Conservation (phyloP, 345 rosid species). For the Syzygium grande region DNA sequence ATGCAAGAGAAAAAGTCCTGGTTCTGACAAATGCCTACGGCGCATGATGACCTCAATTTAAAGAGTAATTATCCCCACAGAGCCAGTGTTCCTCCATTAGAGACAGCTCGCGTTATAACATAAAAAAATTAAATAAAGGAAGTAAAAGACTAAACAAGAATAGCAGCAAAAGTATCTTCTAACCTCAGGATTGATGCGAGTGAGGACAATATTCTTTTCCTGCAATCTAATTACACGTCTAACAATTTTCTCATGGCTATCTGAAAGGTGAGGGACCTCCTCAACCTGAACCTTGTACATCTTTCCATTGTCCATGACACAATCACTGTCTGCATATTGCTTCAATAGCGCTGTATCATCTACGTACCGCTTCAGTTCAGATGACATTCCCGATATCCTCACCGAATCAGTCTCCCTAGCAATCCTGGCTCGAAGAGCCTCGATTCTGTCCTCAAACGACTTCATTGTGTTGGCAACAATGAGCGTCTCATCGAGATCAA, state of each 20-base stretch:
- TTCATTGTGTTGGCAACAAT: slow-evolving; percentile 95
- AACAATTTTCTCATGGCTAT: slow-evolving; percentile 47
- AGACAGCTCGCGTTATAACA: not conserved
- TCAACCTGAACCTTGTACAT: slow-evolving; percentile 60
- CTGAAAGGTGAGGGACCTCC: slow-evolving; percentile 58
- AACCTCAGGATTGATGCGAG: slow-evolving; percentile 98
- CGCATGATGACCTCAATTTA: not conserved
- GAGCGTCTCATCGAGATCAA: slow-evolving; percentile 93
- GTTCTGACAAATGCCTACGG: not conserved
- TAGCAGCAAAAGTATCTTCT: slow-evolving; percentile 1
- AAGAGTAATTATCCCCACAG: not conserved
- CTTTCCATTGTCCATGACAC: slow-evolving; percentile 59
- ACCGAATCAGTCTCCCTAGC: slow-evolving; percentile 63
- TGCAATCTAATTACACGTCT: slow-evolving; percentile 86
- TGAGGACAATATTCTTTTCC: slow-evolving; percentile 68
- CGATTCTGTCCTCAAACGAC: slow-evolving; percentile 84
- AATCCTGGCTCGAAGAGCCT: slow-evolving; percentile 66
- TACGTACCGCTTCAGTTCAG: slow-evolving; percentile 56
- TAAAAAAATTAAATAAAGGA: not conserved
- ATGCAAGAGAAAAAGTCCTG: not conserved
- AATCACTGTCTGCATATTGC: slow-evolving; percentile 73
- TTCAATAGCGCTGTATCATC: slow-evolving; percentile 78
- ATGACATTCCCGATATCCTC: slow-evolving; percentile 64
- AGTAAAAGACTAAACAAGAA: not conserved
- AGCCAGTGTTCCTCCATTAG: not conserved